Evolutionary conservation across 805 yeast species (phyloP).

Genomic region (Metschnikowia drakensbergensis): DNA sequence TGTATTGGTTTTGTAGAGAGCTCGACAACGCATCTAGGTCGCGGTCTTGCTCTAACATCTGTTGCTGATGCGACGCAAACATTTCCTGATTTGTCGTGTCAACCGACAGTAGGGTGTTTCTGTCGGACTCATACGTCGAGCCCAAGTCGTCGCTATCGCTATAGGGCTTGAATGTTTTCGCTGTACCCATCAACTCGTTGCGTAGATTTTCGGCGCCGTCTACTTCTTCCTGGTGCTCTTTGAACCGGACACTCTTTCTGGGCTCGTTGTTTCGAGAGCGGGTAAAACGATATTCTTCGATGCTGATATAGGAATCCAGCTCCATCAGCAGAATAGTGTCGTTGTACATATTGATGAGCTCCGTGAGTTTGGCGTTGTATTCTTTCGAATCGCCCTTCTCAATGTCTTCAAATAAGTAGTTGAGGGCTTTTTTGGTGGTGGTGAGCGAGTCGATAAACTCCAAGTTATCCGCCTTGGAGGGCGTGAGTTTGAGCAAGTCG

Average conservation of each 20-base stretch:
- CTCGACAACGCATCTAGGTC: conserved; percentile 32
- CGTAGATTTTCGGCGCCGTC: conserved; percentile 21
- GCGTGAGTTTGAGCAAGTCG: conserved; percentile 29
- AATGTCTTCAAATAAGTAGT: conserved; percentile 30
- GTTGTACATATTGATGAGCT: conserved; percentile 16
- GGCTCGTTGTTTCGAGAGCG: conserved; percentile 1
- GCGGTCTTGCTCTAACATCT: conserved; percentile 35
- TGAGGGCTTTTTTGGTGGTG: conserved; percentile 25
- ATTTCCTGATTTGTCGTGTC: conserved; percentile 36
- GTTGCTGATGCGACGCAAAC: conserved; percentile 43
- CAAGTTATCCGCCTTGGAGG: conserved; percentile 37
- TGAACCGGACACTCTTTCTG: conserved; percentile 37
- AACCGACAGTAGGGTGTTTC: conserved; percentile 21
- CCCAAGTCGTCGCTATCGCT: conserved; percentile 20
- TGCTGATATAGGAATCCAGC: conserved; percentile 28
- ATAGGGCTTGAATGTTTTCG: conserved; percentile 31
- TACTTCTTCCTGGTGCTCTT: conserved; percentile 19
- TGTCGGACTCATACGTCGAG: conserved; percentile 18
- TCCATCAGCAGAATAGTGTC: conserved; percentile 16
- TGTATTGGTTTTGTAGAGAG: conserved; percentile 34
- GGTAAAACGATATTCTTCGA: conserved; percentile 29
- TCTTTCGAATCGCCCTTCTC: conserved; percentile 5
- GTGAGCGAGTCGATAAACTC: conserved; percentile 31
- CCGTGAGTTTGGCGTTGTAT: conserved; percentile 2
- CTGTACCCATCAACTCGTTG: conserved; percentile 35